Conservation (phyloP, 495 filamentous ascomycete species). For the Darksidea phi region DNA sequence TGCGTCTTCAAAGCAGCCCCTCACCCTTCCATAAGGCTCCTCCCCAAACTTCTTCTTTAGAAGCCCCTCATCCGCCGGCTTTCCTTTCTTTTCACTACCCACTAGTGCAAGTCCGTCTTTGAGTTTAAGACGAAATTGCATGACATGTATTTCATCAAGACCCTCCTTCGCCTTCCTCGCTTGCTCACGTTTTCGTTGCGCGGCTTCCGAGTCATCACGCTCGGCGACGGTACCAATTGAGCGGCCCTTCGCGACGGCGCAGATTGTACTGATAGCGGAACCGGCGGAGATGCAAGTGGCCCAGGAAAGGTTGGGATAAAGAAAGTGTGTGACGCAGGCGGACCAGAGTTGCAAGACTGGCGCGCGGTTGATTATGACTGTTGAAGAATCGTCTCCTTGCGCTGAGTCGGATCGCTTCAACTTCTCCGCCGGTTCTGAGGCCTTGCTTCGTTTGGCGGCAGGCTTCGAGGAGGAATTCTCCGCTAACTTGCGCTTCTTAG, state of each 20-base stretch:
- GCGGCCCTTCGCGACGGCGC: conserved; percentile 32
- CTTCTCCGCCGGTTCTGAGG: no score
- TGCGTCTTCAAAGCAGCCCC: conserved; percentile 19
- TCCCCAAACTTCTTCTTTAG: conserved; percentile 33
- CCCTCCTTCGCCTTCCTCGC: conserved; percentile 9
- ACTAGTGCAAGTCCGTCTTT: conserved; percentile 27
- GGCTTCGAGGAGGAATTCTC: background rate
- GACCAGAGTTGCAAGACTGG: conserved; percentile 35
- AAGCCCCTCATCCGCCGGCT: conserved; percentile 23
- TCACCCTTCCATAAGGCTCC: conserved; percentile 22
- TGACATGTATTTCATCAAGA: conserved; percentile 24
- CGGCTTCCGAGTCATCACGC: conserved; percentile 6
- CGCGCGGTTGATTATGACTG: conserved; percentile 25
- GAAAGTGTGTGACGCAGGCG: conserved; percentile 23
- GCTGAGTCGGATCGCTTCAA: no score
- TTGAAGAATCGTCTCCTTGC: no score
- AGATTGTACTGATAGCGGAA: conserved; percentile 28
- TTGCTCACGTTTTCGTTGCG: conserved; percentile 5
- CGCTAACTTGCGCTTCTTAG: background rate
- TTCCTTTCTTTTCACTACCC: conserved; percentile 24
- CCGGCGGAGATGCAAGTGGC: conserved; percentile 31
- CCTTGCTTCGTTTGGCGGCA: background rate
- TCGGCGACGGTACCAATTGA: conserved; percentile 29
- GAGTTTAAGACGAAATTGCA: conserved; percentile 31
- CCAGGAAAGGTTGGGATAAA: conserved; percentile 24